These are phyloP conservation scores for Erodium chrysanthum DNA, from an alignment of 441 rosid species.

Conservation along the genomic window DNA sequence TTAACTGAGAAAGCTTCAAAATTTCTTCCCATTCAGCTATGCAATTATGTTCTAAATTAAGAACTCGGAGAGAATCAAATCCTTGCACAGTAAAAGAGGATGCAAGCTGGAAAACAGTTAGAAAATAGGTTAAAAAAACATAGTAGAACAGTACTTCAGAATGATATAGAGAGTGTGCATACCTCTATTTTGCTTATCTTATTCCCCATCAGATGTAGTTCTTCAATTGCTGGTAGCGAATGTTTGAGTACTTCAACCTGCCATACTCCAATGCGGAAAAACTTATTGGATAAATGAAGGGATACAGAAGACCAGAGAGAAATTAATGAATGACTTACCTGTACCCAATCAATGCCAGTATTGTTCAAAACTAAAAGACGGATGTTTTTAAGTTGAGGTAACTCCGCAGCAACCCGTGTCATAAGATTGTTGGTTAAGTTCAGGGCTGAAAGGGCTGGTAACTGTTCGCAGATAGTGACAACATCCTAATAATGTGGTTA, in stretches of 20 bases:
- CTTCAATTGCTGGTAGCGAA: conserved; percentile 64
- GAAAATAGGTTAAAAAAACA: not conserved
- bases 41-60: conserved; percentile 80
- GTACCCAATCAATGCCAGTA: conserved; percentile 59
- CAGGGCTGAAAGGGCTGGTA: conserved; percentile 51
- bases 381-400: conserved; percentile 49
- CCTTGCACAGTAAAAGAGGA: conserved; percentile 39
- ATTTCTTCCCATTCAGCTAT: conserved; percentile 76
- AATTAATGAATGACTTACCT: conserved; percentile 30
- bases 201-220: conserved; percentile 86
- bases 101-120: conserved; percentile 28
- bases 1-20: conserved; percentile 55
- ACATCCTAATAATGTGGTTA: conserved; percentile 36
- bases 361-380: conserved; percentile 61
- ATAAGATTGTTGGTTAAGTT: conserved; percentile 63
- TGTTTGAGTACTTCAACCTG: conserved; percentile 63
- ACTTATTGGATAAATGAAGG: not conserved
- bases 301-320: not conserved
- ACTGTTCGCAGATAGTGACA: conserved; percentile 52
- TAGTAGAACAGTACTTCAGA: not conserved
- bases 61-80: conserved; percentile 57
- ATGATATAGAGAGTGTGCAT: conserved; percentile 1
- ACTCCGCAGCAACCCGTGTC: conserved; percentile 29
- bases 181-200: conserved; percentile 50
- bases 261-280: conserved; percentile 12